phyloP scores from a whole-genome alignment of 257 asterid species.

The Scutellaria minor region DNA sequence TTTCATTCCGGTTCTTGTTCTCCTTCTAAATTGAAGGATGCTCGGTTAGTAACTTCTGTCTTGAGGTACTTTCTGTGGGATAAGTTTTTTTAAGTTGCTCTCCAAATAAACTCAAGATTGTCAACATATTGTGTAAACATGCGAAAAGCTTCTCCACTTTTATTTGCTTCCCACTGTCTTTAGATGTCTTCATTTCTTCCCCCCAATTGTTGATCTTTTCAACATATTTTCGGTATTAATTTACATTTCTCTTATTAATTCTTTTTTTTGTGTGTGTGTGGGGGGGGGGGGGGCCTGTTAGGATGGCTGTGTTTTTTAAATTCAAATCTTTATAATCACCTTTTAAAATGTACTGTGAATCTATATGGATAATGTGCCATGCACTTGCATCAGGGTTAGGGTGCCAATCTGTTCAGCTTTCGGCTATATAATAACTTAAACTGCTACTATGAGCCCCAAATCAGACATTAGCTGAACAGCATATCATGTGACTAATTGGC shows the following conservation, averaged over 20 bases:
- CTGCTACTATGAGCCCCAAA: conserved; percentile 1
- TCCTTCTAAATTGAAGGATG: not conserved
- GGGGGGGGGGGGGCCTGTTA: not conserved
- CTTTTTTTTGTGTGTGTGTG: too few species aligned
- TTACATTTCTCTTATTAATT: not conserved
- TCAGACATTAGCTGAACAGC: not conserved
- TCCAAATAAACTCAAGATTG: not conserved
- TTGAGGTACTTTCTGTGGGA: not conserved
- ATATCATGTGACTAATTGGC: not conserved
- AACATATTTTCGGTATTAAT: not conserved
- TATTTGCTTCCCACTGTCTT: not conserved
- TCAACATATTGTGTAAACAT: not conserved
- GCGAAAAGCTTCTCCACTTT: not conserved
- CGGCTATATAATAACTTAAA: conserved; percentile 1
- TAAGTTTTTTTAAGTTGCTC: not conserved
- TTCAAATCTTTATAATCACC: not conserved
- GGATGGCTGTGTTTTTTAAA: not conserved
- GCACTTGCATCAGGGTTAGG: not conserved
- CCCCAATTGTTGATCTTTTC: not conserved
- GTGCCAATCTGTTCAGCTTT: not conserved
- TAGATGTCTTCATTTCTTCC: not conserved
- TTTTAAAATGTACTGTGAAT: not conserved
- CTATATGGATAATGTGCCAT: not conserved
- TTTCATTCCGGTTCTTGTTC: not conserved
- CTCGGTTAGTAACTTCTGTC: not conserved